Evolutionary conservation across 2,329 filamentous ascomycete genomes (phyloP).

Genomic region (Fusarium chuoi): DNA sequence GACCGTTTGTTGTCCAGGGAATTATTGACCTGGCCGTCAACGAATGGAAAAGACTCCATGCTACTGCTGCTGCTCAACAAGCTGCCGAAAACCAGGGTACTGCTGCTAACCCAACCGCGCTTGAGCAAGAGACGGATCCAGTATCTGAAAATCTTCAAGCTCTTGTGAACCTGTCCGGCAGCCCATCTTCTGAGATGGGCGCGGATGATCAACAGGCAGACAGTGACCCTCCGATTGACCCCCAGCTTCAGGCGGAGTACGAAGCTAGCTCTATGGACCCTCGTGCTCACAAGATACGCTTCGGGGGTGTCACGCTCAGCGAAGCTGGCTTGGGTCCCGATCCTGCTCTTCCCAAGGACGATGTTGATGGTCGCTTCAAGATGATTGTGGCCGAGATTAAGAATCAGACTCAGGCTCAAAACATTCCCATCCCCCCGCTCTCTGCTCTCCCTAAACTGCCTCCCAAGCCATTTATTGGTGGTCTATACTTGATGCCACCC

Average conservation of each 20-base stretch:
- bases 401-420: conserved; percentile 33
- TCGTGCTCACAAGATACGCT: background rate
- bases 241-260: background rate
- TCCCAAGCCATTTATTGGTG: conserved; percentile 40
- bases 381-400: conserved; percentile 38
- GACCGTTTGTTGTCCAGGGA: background rate
- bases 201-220: background rate
- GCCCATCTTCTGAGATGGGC: background rate
- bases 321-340: background rate
- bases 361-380: conserved; percentile 32
- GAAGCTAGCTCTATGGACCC: background rate
- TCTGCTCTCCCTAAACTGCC: conserved; percentile 38
- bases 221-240: background rate
- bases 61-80: background rate
- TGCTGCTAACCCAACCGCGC: background rate
- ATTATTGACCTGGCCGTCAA: background rate
- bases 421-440: conserved; percentile 45
- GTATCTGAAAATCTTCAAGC: background rate
- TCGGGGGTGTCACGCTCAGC: background rate
- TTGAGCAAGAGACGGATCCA: background rate
- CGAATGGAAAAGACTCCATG: background rate
- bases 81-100: background rate
- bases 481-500: conserved; percentile 30
- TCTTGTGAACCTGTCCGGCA: background rate
- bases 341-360: background rate